A percentile compares a stretch with the other conserved stretches of the same genome.
These are phyloP conservation scores for Solanum aculeatissimum DNA, from an alignment of 305 asterid species.

Conservation along the genomic window DNA sequence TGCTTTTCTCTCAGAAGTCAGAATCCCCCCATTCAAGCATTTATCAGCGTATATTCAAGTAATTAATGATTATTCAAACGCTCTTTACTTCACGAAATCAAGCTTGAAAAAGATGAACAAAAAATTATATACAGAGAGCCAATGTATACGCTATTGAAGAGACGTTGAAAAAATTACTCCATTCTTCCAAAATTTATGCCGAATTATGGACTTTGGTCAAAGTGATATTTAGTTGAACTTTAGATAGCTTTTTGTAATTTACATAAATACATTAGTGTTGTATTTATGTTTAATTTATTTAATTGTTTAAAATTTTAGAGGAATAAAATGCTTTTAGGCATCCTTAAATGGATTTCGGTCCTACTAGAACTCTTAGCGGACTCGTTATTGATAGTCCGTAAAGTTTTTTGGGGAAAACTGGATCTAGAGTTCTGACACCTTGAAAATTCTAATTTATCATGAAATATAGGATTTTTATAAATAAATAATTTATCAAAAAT, in stretches of 20 bases:
- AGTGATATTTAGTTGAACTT: background rate
- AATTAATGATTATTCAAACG: background rate
- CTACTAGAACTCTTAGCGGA: too few relatives aligned
- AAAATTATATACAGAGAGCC: background rate
- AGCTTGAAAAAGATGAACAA: background rate
- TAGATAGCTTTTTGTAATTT: background rate
- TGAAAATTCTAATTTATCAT: too few relatives aligned
- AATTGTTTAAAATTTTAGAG: background rate
- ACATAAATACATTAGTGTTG: background rate
- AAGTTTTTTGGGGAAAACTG: too few relatives aligned
- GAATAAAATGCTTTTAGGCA: too few relatives aligned
- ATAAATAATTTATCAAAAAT: too few relatives aligned
- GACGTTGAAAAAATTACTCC: background rate
- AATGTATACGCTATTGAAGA: background rate
- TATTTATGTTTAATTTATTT: background rate
- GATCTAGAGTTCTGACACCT: too few relatives aligned
- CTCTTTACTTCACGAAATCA: background rate
- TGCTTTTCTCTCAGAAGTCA: background rate
- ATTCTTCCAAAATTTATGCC: background rate
- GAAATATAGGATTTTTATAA: too few relatives aligned
- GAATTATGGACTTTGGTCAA: background rate
- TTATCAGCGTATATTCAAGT: background rate
- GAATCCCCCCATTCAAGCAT: constrained; percentile 1
- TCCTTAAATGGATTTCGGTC: too few relatives aligned
- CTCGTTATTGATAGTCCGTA: too few relatives aligned